Evolutionary conservation across 73 alveolate genomes (phyloP).

Genomic region (Paramecium caudatum): DNA sequence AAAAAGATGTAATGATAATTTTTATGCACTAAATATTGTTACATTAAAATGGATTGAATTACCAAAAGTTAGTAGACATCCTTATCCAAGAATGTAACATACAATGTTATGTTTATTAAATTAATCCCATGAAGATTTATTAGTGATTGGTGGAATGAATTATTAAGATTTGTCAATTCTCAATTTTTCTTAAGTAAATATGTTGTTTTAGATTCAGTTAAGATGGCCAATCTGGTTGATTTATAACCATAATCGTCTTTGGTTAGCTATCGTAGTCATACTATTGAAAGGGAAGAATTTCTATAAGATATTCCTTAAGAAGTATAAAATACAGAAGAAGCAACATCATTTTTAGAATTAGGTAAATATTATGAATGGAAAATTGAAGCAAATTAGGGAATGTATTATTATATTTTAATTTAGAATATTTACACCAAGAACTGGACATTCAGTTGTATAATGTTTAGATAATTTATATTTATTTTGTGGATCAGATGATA

Average conservation of each 20-base stretch:
- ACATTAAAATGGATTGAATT: constrained; percentile 53
- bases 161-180: constrained; percentile 49
- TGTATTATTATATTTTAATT: neutral
- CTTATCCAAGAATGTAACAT: constrained; percentile 50
- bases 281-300: constrained; percentile 58
- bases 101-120: constrained; percentile 9
- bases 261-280: constrained; percentile 54
- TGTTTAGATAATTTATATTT: neutral
- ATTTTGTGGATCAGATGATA: constrained; percentile 67
- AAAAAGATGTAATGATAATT: constrained; percentile 54
- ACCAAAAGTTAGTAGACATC: constrained; percentile 62
- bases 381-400: constrained; percentile 14
- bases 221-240: constrained; percentile 42
- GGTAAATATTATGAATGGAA: constrained; percentile 69
- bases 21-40: constrained; percentile 45
- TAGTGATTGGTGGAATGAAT: constrained; percentile 37
- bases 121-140: constrained; percentile 30
- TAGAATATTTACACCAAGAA: constrained; percentile 63
- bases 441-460: constrained; percentile 68
- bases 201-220: constrained; percentile 22
- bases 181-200: constrained; percentile 31
- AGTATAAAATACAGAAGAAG: constrained; percentile 21
- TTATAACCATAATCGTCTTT: constrained; percentile 61
- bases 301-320: constrained; percentile 40
- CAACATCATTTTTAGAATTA: constrained; percentile 61